Evolutionary conservation across 176 grass and related monocot species (phyloP).

Genomic region (Melocanna baccifera): DNA sequence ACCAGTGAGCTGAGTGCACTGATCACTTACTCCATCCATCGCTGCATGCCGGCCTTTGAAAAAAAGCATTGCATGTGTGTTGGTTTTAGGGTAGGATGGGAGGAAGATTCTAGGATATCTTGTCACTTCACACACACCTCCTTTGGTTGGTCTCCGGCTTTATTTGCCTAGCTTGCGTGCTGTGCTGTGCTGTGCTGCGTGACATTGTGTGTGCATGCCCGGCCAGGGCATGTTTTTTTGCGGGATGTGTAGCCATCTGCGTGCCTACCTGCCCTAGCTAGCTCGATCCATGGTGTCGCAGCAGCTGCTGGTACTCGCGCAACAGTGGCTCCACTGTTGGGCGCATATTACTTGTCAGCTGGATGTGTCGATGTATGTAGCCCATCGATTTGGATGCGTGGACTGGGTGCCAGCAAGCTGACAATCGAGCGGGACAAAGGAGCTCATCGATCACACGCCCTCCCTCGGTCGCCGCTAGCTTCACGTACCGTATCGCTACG

Average conservation of each 20-base stretch:
- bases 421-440: slow-evolving; percentile 24
- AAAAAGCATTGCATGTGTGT: slow-evolving; percentile 43
- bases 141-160: slow-evolving; percentile 48
- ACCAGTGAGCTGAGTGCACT: slow-evolving; percentile 16
- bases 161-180: not conserved
- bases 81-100: slow-evolving; percentile 31
- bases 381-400: slow-evolving; percentile 36
- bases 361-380: slow-evolving; percentile 21
- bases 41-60: slow-evolving; percentile 3
- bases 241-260: slow-evolving; percentile 35
- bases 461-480: slow-evolving; percentile 14
- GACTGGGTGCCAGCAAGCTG: slow-evolving; percentile 17
- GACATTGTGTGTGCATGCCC: slow-evolving; percentile 10
- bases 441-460: slow-evolving; percentile 27
- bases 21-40: slow-evolving; percentile 14
- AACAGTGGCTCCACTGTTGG: slow-evolving; percentile 36
- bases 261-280: slow-evolving; percentile 24
- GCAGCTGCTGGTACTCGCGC: slow-evolving; percentile 2
- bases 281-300: slow-evolving; percentile 12
- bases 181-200: not conserved
- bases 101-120: slow-evolving; percentile 67
- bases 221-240: slow-evolving; percentile 52
- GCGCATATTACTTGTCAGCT: slow-evolving; percentile 24
- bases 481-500: slow-evolving; percentile 3
- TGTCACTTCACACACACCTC: slow-evolving; percentile 46